Evolutionary conservation across 306 rosid genomes (phyloP).

Genomic region (Heteromeles arbutifolia): DNA sequence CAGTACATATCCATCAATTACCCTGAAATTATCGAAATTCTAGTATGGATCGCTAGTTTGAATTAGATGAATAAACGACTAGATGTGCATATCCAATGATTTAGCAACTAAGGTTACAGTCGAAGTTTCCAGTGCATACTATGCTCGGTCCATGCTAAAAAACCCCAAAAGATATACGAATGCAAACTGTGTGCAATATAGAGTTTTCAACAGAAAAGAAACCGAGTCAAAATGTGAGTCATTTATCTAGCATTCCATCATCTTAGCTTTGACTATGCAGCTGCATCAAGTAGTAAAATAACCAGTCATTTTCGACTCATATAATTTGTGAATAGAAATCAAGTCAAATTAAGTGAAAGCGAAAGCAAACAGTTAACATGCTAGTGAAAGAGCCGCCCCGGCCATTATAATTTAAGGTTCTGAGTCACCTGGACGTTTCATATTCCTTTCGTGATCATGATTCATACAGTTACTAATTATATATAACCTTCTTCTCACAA

Average conservation of each 20-base stretch:
- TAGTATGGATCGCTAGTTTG: neutral
- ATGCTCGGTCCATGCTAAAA: neutral
- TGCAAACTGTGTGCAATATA: neutral
- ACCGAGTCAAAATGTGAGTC: neutral
- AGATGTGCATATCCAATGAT: neutral
- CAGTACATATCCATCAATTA: neutral
- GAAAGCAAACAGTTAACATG: slow-evolving; percentile 34
- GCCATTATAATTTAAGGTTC: neutral
- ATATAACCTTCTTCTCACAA: slow-evolving; percentile 12
- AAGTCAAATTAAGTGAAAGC: slow-evolving; percentile 46
- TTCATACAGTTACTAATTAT: slow-evolving; percentile 16
- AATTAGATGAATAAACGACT: neutral
- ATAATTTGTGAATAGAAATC: slow-evolving; percentile 1
- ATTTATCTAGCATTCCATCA: neutral
- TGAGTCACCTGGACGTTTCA: slow-evolving; percentile 32
- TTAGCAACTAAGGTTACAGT: neutral
- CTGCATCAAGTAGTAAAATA: neutral
- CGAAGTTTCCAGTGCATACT: neutral
- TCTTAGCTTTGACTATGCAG: neutral
- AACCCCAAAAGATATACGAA: neutral
- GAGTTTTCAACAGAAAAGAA: neutral
- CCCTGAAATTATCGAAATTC: neutral
- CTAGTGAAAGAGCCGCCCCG: slow-evolving; percentile 28
- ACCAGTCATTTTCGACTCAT: slow-evolving; percentile 15
- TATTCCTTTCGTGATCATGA: slow-evolving; percentile 25